Percentiles rank a stretch among this genome's conserved stretches.
These are phyloP conservation scores for Rutstroemia sp. DNA, from an alignment of 2,329 filamentous ascomycete genomes.

Conservation along the genomic window DNA sequence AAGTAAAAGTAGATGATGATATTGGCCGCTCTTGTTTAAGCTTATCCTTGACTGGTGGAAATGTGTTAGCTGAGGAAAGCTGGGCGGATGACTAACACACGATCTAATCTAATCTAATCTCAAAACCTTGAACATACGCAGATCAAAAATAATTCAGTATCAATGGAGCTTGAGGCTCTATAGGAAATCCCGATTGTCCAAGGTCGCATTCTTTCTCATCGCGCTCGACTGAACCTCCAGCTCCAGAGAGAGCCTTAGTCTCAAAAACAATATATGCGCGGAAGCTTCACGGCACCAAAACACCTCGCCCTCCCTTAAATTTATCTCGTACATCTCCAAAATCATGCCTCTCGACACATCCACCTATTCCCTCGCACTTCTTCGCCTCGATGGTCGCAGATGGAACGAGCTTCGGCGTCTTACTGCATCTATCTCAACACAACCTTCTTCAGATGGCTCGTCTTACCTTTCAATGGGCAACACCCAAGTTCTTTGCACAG, in stretches of 20 bases:
- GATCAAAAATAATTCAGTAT: too few species aligned
- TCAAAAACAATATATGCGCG: background rate
- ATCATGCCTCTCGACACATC: constrained; percentile 85
- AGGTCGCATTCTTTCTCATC: background rate
- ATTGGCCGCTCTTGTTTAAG: too few species aligned
- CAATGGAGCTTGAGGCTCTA: too few species aligned
- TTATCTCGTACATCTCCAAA: background rate
- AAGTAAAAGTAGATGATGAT: too few species aligned
- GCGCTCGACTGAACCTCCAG: too few species aligned
- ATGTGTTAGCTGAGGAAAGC: too few species aligned
- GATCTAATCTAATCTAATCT: background rate
- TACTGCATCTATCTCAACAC: constrained; percentile 83
- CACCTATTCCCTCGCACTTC: constrained; percentile 78
- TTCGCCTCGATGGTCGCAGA: constrained; percentile 75
- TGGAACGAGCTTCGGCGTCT: constrained; percentile 96
- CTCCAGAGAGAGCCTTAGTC: background rate
- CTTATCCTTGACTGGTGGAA: too few species aligned
- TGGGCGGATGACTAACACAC: background rate
- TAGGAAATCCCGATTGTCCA: background rate
- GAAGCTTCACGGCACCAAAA: background rate
- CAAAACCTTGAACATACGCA: background rate
- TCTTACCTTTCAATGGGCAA: constrained; percentile 96
- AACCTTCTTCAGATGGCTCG: constrained; percentile 86
- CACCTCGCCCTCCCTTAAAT: background rate
- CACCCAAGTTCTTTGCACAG: constrained; percentile 91